Conservation (phyloP, 345 rosid species). For the Acer yangbiense region DNA sequence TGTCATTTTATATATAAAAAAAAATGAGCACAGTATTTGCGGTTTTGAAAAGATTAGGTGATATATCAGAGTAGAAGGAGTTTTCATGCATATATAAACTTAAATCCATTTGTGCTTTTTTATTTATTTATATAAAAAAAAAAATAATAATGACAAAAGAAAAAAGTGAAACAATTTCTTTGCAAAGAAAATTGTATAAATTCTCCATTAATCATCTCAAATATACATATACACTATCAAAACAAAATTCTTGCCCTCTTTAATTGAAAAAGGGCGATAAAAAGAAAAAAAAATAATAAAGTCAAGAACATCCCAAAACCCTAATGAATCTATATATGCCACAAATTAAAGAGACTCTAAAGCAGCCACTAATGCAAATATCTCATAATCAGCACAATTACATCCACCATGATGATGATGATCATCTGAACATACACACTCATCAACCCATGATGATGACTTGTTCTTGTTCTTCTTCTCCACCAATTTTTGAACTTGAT, state of each 20-base stretch:
- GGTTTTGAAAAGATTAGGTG: too few relatives aligned
- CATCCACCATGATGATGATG: slow-evolving; percentile 8
- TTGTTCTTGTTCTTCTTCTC: slow-evolving; percentile 10
- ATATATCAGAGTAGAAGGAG: too few relatives aligned
- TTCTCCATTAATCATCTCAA: too few relatives aligned
- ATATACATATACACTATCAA: neutral
- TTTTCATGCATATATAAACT: too few relatives aligned
- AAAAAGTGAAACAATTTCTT: neutral
- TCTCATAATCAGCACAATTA: slow-evolving; percentile 40
- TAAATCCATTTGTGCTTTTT: too few relatives aligned
- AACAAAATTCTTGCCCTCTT: neutral
- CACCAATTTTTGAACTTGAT: slow-evolving; percentile 6
- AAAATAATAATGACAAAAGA: too few relatives aligned
- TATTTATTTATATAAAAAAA: too few relatives aligned
- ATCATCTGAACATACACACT: slow-evolving; percentile 32
- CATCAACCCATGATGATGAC: slow-evolving; percentile 17
- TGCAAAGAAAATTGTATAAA: too few relatives aligned
- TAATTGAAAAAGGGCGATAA: neutral
- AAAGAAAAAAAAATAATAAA: neutral
- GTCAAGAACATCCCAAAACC: too few relatives aligned
- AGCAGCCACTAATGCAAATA: slow-evolving; percentile 48
- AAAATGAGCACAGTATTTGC: too few relatives aligned
- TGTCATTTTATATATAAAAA: too few relatives aligned
- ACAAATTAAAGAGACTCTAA: slow-evolving; percentile 35
- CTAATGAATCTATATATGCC: too few relatives aligned